Percentiles rank a stretch among this genome's conserved stretches.
These are phyloP conservation scores for Colletotrichum agaves DNA, from an alignment of 2,329 filamentous ascomycete genomes.

Conservation along the genomic window DNA sequence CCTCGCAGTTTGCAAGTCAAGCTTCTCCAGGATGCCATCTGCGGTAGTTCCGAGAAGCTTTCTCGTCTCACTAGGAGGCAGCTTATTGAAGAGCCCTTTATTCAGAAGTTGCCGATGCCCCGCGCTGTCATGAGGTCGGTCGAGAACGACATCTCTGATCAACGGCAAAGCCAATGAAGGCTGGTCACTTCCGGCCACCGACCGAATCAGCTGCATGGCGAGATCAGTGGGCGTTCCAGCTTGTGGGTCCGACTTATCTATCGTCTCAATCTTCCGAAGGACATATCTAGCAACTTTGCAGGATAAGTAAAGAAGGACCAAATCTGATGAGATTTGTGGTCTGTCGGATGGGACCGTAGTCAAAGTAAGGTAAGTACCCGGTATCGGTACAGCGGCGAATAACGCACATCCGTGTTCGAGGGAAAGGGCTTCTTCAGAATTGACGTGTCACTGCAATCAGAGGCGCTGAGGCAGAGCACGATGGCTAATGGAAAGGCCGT, in stretches of 20 bases:
- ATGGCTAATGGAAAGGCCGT: neutral
- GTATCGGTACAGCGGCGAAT: constrained; percentile 4
- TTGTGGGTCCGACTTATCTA: neutral
- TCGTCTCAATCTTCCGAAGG: neutral
- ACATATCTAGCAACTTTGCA: neutral
- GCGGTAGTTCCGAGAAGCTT: neutral
- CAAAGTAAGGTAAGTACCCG: too few relatives aligned
- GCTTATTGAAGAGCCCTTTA: constrained; percentile 1
- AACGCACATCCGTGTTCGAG: neutral
- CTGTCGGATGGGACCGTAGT: neutral
- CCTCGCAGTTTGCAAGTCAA: neutral
- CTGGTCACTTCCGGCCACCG: neutral
- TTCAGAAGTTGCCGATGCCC: constrained; percentile 22
- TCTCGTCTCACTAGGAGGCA: neutral
- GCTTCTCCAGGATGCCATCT: neutral
- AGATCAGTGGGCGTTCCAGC: neutral
- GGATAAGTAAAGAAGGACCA: constrained; percentile 4
- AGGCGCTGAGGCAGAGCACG: constrained; percentile 17
- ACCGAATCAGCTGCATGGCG: neutral
- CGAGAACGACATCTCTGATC: constrained; percentile 9
- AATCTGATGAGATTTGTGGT: neutral
- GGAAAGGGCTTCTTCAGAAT: constrained; percentile 15
- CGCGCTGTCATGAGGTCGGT: constrained; percentile 12
- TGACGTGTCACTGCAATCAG: neutral
- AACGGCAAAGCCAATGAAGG: constrained; percentile 21